These are phyloP conservation scores for Toxoplasma gondii DNA, from an alignment of 169 alveolate species.

Conservation along the genomic window DNA sequence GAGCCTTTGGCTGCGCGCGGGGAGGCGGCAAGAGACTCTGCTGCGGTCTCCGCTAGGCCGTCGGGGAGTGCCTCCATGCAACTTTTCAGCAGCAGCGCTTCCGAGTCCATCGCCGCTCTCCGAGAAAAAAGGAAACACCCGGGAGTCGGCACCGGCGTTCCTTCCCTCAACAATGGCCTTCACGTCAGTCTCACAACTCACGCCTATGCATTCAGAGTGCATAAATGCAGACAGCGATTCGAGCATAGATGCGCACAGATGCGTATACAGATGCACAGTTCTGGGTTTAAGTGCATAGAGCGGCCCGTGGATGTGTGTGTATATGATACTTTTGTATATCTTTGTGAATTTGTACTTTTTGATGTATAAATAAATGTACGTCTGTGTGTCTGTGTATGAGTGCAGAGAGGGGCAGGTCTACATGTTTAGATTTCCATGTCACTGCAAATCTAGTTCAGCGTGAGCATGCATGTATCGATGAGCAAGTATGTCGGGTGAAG, in stretches of 20 bases:
- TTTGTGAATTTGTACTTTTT: too few species aligned
- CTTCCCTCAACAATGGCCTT: slow-evolving; percentile 46
- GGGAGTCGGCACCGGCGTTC: slow-evolving; percentile 20
- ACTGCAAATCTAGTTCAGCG: too few species aligned
- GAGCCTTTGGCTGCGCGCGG: not conserved
- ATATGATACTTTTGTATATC: too few species aligned
- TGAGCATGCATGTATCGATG: not conserved
- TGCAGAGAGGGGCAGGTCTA: too few species aligned
- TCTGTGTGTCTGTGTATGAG: too few species aligned
- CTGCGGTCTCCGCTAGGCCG: not conserved
- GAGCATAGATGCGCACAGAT: too few species aligned
- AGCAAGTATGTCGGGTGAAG: not conserved
- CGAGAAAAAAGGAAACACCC: not conserved
- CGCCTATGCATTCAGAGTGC: not conserved
- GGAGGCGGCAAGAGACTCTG: not conserved
- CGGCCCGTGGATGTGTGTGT: too few species aligned
- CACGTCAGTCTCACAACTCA: not conserved
- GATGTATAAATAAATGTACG: too few species aligned
- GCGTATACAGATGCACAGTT: too few species aligned
- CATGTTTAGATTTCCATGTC: too few species aligned
- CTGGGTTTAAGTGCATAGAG: too few species aligned
- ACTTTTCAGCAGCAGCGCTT: slow-evolving; percentile 33
- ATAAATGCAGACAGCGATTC: too few species aligned
- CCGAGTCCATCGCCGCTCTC: slow-evolving; percentile 22
- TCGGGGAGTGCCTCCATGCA: not conserved